Base-by-base conservation (phyloP, 2,329 filamentous ascomycete species). In the Penicillium sp. region DNA sequence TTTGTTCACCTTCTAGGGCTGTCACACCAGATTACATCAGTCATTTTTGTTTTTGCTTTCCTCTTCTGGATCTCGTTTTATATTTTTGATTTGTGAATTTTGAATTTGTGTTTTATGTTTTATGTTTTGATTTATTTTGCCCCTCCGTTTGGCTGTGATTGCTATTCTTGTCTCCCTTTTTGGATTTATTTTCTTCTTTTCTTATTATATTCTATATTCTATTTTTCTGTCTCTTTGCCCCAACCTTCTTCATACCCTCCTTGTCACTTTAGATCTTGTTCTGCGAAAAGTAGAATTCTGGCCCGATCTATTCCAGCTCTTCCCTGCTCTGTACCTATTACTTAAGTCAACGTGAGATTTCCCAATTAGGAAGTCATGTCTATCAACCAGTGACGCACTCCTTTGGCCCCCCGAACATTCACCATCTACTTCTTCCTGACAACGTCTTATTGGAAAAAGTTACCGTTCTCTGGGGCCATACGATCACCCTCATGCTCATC, bases 21-120 rank as follows among this genome's bases (percentile, higher is more conserved):
- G 57, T 63, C 54, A 52, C 61, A 63, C 61, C 45, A 39, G 53
- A 63, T 63, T 61, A 62, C 55, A 58, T 54, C 58, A 59, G 64
- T 64, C 53, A n/a, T n/a, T n/a, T n/a, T n/a, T 57, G 59, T 50
- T 59, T 55, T 47, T 27, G 18, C 43, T 55, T 55, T 46, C 53
- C 55, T 51, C 44, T 51, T 58, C 54, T 41, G 52, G 32, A 23
- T 27, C 48, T 38, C 23, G 38, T 46, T 47, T 49, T 44, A 3
- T 35, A 42, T 48, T 44, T 43, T 53, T 49, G 18, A 23, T 43
- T 39, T 14, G 23, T 39, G 39, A 34, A 26, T 50, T 55, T 38
- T 27, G 32, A 50, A n/a, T 34, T 56, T 32, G 47, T 59, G 9
- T 41, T 45, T 48, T 50, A 40, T 32, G 32, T 47, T 52, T 47